Percentiles rank a stretch among this genome's conserved stretches.
These are phyloP conservation scores for Debaryomyces sp. DNA, from an alignment of 1,139 yeast genomes.

Conservation along the genomic window DNA sequence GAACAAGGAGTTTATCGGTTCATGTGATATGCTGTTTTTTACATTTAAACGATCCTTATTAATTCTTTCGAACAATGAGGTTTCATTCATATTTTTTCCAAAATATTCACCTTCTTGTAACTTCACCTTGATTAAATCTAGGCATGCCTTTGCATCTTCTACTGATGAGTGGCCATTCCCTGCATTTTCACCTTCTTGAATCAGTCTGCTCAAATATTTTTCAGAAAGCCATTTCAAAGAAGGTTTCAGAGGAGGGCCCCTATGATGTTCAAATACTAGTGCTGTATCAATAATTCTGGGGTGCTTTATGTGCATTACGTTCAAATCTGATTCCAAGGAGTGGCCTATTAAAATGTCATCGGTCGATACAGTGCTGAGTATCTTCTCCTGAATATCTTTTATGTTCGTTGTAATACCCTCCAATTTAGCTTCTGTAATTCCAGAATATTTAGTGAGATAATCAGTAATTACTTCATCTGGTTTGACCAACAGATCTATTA, in stretches of 20 bases:
- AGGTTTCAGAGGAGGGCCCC: slow-evolving; percentile 82
- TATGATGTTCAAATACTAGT: slow-evolving; percentile 65
- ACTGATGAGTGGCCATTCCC: slow-evolving; percentile 79
- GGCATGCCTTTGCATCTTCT: slow-evolving; percentile 82
- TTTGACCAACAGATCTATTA: slow-evolving; percentile 75
- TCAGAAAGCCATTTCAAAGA: slow-evolving; percentile 69
- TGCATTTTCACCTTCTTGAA: slow-evolving; percentile 59
- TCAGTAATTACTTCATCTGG: slow-evolving; percentile 76
- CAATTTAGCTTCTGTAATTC: slow-evolving; percentile 75
- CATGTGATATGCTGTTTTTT: slow-evolving; percentile 14
- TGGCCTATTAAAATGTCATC: slow-evolving; percentile 71
- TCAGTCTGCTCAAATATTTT: slow-evolving; percentile 54
- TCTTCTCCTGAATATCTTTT: slow-evolving; percentile 62
- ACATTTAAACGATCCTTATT: slow-evolving; percentile 12
- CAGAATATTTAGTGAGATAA: slow-evolving; percentile 82
- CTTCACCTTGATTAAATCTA: slow-evolving; percentile 74
- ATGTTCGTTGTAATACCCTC: slow-evolving; percentile 64
- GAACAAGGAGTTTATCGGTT: slow-evolving; percentile 41
- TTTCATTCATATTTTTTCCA: slow-evolving; percentile 55
- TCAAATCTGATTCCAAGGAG: slow-evolving; percentile 69
- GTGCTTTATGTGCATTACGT: slow-evolving; percentile 61
- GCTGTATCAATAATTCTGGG: slow-evolving; percentile 72
- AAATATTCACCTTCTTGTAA: slow-evolving; percentile 63
- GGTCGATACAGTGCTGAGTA: slow-evolving; percentile 44
- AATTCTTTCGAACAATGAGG: slow-evolving; percentile 31